Evolutionary conservation across 192 early-diverging fungal species (phyloP).

Genomic region (Piromyces finnis): DNA sequence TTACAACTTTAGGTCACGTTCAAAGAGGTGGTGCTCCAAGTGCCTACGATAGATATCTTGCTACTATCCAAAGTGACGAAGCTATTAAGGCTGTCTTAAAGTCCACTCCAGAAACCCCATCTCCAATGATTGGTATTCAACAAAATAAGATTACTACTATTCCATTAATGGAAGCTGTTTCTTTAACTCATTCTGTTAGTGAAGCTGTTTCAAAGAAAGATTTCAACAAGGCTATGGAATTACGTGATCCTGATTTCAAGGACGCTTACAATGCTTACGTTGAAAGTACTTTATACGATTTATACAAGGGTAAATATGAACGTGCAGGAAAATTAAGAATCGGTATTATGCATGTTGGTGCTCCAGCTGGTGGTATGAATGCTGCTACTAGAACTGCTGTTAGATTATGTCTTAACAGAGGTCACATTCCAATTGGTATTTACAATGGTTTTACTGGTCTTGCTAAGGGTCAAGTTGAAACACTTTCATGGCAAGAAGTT

Average conservation of each 20-base stretch:
- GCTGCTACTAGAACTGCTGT: conserved; percentile 77
- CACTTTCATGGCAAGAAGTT: conserved; percentile 67
- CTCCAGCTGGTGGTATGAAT: conserved; percentile 96
- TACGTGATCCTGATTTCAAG: conserved; percentile 72
- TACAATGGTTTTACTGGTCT: conserved; percentile 85
- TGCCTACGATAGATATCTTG: conserved; percentile 80
- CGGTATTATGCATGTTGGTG: conserved; percentile 83
- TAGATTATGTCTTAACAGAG: conserved; percentile 66
- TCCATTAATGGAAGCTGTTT: conserved; percentile 84
- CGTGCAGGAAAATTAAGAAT: conserved; percentile 30
- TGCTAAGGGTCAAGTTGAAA: conserved; percentile 56
- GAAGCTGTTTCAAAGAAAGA: conserved; percentile 64
- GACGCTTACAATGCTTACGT: conserved; percentile 24
- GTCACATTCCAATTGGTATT: conserved; percentile 72
- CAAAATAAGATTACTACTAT: conserved; percentile 70
- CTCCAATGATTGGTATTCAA: conserved; percentile 82
- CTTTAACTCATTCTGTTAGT: conserved; percentile 65
- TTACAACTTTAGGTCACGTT: conserved; percentile 86
- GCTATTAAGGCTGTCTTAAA: conserved; percentile 83
- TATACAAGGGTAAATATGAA: not conserved
- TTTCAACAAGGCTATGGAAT: conserved; percentile 69
- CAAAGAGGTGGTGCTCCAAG: conserved; percentile 85
- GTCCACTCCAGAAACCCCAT: conserved; percentile 65
- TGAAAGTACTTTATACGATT: conserved; percentile 10
- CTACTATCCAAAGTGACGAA: conserved; percentile 81